Evolutionary conservation across 371 early-diverging fungal genomes (phyloP), one percentile per base, ranked within the genome.

Genomic region (Cokeromyces recurvatus): DNA sequence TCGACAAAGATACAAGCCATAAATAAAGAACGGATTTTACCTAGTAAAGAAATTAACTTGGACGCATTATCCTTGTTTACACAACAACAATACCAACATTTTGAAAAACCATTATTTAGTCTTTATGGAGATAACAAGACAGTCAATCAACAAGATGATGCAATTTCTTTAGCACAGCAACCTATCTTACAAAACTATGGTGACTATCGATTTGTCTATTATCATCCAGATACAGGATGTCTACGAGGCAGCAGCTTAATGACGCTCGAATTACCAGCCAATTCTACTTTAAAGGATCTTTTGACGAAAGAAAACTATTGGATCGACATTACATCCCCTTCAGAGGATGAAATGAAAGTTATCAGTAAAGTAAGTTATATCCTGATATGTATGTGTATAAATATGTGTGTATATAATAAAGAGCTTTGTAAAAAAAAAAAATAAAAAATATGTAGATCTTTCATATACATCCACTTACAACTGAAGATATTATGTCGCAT

Each of bases 401-500:
- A 7, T 27, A 7, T 27, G 5, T 27, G 5, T 11, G 5, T 27
- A 27, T 11, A 7, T 27, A 27, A 27, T 27, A 27, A 27, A 27
- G n/a, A n/a, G n/a, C n/a, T n/a, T n/a, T n/a, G n/a, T n/a, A n/a
- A n/a, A n/a, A n/a, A n/a, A n/a, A n/a, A n/a, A n/a, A n/a, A n/a
- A n/a, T n/a, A n/a, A n/a, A n/a, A n/a, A n/a, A n/a, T n/a, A n/a
- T n/a, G 7, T 11, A 27, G 29, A 40, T 82, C 12, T 86, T 88
- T 37, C 62, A 74, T 42, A 83, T 95, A 15, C 96, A 95, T 57
- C 92, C 96, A 11, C 59, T 95, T 36, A 94, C 94, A 0, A 79
- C 77, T n/a, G 94, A 95, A 68, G 96, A 94, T 52, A 90, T 94
- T 44, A 77, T 81, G 48, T 88, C 86, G 19, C 84, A 91, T 51